Percentiles rank a stretch among this genome's conserved stretches.
phyloP scores from a whole-genome alignment of 495 filamentous ascomycete genomes.

The Aspergillus mulundensis region DNA sequence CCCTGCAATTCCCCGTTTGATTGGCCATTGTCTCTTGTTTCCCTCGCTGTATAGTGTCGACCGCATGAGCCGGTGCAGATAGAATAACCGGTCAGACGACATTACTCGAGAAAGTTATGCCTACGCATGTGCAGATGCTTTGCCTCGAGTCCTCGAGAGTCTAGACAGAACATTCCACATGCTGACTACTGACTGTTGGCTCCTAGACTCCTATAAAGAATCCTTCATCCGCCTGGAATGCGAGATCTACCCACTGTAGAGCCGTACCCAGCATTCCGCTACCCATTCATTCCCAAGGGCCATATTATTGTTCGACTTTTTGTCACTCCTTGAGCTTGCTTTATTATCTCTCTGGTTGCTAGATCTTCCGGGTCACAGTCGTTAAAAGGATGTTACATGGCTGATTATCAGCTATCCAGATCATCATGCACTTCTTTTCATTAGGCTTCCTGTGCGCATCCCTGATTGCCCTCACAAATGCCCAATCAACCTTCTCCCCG shows the following conservation, averaged over 20 bases:
- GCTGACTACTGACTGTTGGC: not conserved
- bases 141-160: slow-evolving; percentile 7
- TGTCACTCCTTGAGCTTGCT: slow-evolving; percentile 10
- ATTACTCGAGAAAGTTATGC: slow-evolving; percentile 2
- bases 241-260: slow-evolving; percentile 21
- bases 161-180: slow-evolving; percentile 9
- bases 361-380: not conserved
- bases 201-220: slow-evolving; percentile 10
- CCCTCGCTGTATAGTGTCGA: slow-evolving; percentile 8
- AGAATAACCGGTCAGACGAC: slow-evolving; percentile 23
- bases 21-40: not conserved
- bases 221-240: slow-evolving; percentile 16
- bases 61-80: slow-evolving; percentile 7
- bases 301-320: slow-evolving; percentile 7
- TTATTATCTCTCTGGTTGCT: slow-evolving; percentile 7
- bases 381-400: slow-evolving; percentile 17
- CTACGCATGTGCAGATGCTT: slow-evolving; percentile 4
- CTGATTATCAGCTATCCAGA: slow-evolving; percentile 16
- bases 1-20: not conserved
- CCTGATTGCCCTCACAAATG: slow-evolving; percentile 24
- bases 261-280: slow-evolving; percentile 34
- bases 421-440: slow-evolving; percentile 28
- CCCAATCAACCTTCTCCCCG: slow-evolving; percentile 48
- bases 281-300: slow-evolving; percentile 32
- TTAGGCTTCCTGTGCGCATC: slow-evolving; percentile 25